Percentiles rank a stretch among this genome's conserved stretches.
phyloP scores from a whole-genome alignment of 2,329 filamentous ascomycete species.

The Alternaria brassicicola region DNA sequence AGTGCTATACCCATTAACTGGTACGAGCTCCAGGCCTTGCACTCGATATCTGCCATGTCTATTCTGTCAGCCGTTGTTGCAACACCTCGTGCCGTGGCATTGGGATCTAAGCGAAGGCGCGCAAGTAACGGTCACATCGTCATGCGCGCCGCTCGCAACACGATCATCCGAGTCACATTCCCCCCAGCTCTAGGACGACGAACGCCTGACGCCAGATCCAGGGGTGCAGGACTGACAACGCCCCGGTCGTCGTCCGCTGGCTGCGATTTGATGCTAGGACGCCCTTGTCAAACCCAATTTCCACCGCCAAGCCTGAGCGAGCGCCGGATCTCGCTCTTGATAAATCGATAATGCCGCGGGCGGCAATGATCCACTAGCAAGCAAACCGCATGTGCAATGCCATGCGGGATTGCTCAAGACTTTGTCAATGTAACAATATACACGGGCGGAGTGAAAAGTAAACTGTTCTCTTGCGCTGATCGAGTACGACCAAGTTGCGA shows the following conservation, averaged over 20 bases:
- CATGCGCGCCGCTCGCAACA: neutral
- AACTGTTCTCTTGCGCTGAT: neutral
- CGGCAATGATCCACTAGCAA: neutral
- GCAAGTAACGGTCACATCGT: neutral
- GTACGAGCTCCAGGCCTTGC: neutral
- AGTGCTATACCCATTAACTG: neutral
- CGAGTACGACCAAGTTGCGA: neutral
- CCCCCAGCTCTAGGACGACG: neutral
- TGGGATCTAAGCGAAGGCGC: neutral
- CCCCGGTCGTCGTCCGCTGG: neutral
- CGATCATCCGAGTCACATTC: neutral
- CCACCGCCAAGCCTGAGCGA: conserved; percentile 9
- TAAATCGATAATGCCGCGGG: conserved; percentile 5
- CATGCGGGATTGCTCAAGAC: neutral
- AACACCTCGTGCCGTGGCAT: neutral
- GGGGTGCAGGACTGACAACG: neutral
- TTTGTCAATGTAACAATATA: neutral
- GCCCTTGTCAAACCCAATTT: conserved; percentile 9
- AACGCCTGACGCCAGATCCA: neutral
- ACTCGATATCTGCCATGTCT: neutral
- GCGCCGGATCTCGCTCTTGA: conserved; percentile 2
- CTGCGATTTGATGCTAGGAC: conserved; percentile 4
- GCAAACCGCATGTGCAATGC: neutral
- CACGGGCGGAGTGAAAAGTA: neutral
- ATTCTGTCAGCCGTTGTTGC: neutral